Base-by-base conservation (phyloP, 352 stramenopile genomes). In the Halophytophthora polymorphica region DNA sequence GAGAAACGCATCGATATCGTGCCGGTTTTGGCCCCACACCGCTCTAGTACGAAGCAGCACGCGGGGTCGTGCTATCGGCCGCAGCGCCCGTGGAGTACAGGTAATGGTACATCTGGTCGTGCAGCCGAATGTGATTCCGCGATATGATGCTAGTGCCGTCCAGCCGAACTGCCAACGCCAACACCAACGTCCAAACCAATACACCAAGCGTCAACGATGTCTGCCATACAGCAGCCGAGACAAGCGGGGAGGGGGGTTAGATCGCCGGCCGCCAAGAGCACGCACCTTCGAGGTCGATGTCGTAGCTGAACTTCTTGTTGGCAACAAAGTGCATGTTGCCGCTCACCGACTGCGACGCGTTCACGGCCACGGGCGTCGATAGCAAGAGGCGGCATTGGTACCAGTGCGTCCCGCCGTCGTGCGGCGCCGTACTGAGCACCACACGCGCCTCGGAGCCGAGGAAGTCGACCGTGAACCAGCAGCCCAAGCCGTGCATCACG, bases 381-480 rank as follows among this genome's bases (percentile, higher is more conserved):
- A 98, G 63, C 25, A 98, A 64, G 29, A 98, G 61, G 14, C 95
- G 80, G 52, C 93, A 98, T 66, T 98, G 95, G 61, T 98, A 98
- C 84, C 83, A 95, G 56, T 93, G 82, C 29, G 84, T 93, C 31
- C 81, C 82, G 15, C 69, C 62, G 17, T 83, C 73, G 13, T 88
- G 73, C 2, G 80, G 82, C 14, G 70, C 81, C 12, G 92, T 98
- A 55, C 75, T 95, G 13, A 98, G 77, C 41, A 92, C 77, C 7
- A 98, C 75, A 6, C 72, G 69, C 8, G 83, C 63, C 22, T 78
- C 75, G 14, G 77, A 90, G 3, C 96, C 96, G 35, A 87, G 74
- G 58, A 99, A 99, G 64, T 99, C 94, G 22, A 98, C 88, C 4
- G 95, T 98, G 71, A 99, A 99, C 98, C 98, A 99, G 58, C 96